These are phyloP conservation scores for Coemansia sp. DNA, from an alignment of 192 early-diverging fungal genomes.

Conservation along the genomic window DNA sequence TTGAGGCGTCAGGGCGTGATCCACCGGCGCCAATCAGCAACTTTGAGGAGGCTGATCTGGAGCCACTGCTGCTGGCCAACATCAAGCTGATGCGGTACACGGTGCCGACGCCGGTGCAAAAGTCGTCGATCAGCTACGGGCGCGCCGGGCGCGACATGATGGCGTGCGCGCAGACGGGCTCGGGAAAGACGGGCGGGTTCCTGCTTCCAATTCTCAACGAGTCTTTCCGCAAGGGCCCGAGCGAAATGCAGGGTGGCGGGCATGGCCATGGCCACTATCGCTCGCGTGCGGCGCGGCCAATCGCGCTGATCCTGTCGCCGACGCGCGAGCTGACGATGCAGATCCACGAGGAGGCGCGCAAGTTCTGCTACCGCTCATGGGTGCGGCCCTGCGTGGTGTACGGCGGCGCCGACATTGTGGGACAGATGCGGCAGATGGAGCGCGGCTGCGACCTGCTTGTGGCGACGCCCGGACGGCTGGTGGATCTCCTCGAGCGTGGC, in stretches of 20 bases:
- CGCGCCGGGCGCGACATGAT: slow-evolving; percentile 86
- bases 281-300: slow-evolving; percentile 58
- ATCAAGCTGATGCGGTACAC: slow-evolving; percentile 84
- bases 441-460: slow-evolving; percentile 93
- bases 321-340: slow-evolving; percentile 76
- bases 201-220: slow-evolving; percentile 94
- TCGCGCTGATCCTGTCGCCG: slow-evolving; percentile 69
- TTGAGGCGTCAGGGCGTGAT: slow-evolving; percentile 77
- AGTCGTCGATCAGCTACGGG: slow-evolving; percentile 85
- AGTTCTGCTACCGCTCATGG: slow-evolving; percentile 87
- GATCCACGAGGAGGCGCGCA: slow-evolving; percentile 67
- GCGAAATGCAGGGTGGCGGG: slow-evolving; percentile 46
- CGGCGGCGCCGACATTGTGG: slow-evolving; percentile 89
- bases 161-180: slow-evolving; percentile 98
- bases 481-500: slow-evolving; percentile 84
- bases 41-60: slow-evolving; percentile 73
- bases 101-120: slow-evolving; percentile 94
- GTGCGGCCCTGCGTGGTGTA: slow-evolving; percentile 91
- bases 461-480: slow-evolving; percentile 91
- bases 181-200: slow-evolving; percentile 95
- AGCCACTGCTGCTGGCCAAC: slow-evolving; percentile 84
- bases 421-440: slow-evolving; percentile 83
- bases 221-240: slow-evolving; percentile 81
- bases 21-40: slow-evolving; percentile 62
- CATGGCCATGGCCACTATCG: slow-evolving; percentile 55